Base-by-base conservation (phyloP, 208 protist species). In the Wallacemonas sp. region DNA sequence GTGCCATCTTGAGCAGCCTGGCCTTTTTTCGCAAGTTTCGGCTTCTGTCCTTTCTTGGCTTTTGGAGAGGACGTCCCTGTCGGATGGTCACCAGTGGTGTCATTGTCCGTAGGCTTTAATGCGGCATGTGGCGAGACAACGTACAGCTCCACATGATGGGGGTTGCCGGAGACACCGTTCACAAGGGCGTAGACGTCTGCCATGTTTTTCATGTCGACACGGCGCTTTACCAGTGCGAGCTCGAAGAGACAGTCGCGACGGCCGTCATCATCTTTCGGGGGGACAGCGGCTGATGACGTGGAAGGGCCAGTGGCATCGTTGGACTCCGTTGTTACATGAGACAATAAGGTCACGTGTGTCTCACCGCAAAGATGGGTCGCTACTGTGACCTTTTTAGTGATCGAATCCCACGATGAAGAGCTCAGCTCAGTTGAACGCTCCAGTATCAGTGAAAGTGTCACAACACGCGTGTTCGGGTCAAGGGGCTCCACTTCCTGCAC, bases 361-460 rank as follows among this genome's bases (percentile, higher is more conserved):
- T 39, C 30, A 2, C 51, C 51, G n/a, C 51, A 58, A 31, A 58
- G 31, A 17, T 39, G 51, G 4, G 51, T 39, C 14, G 31, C 15
- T 3, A 19, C 51, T 5, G 22, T 27, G 30, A 58, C 12, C 2
- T 5, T 38, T n/a, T 39, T 39, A 5, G 51, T 58, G 51, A 58
- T 17, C 11, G 51, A 8, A 31, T 58, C 51, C 51, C 51, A 58
- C 6, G 51, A 39, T 26, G 51, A 33, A 4, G n/a, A 19, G 26
- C 51, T 39, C 51, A 39, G 14, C 17, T 8, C 51, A 4, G 8
- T n/a, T 5, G 30, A 2, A 3, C 51, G 51, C 26, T 58, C 51
- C 31, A 58, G 22, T 6, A 58, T 24, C 6, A 62, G 41, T n/a
- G 56, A 62, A n/a, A 62, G 24, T 15, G 39, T 62, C 56, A 62